Percentiles rank a stretch among this genome's conserved stretches.
Conservation (phyloP, 345 rosid species). For the Sapria himalayana region DNA sequence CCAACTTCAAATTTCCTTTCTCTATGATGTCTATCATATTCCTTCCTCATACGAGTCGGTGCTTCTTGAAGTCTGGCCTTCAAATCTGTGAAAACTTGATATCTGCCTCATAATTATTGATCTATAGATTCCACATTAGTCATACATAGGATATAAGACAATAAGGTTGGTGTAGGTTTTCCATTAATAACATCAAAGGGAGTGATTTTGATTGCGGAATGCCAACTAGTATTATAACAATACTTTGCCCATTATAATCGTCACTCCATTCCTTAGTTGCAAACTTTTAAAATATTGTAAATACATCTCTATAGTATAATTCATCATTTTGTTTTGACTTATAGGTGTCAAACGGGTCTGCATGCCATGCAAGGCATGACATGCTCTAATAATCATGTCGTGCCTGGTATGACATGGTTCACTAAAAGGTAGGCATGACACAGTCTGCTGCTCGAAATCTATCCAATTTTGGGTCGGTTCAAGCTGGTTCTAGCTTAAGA, state of each 20-base stretch:
- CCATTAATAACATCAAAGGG: background rate
- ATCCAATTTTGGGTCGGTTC: too few relatives aligned
- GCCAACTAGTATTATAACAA: background rate
- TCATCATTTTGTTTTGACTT: background rate
- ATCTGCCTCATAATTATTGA: background rate
- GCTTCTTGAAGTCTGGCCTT: too few relatives aligned
- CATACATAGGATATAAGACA: background rate
- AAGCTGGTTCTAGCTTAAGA: too few relatives aligned
- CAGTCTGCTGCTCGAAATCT: too few relatives aligned
- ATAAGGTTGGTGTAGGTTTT: background rate
- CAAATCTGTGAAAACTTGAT: background rate
- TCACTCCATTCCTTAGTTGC: background rate
- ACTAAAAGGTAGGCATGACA: too few relatives aligned
- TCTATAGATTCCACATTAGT: background rate
- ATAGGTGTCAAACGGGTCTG: too few relatives aligned
- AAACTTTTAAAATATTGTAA: background rate
- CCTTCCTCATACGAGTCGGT: too few relatives aligned
- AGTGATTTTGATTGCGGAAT: background rate
- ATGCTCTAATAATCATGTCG: too few relatives aligned
- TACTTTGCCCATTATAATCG: background rate
- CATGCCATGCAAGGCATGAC: too few relatives aligned
- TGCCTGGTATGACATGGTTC: too few relatives aligned
- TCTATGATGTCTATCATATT: too few relatives aligned
- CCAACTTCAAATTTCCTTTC: too few relatives aligned
- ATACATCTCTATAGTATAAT: background rate